Evolutionary conservation across 768 basidiomycete species (phyloP).

Genomic region (Boletellus ananiceps): DNA sequence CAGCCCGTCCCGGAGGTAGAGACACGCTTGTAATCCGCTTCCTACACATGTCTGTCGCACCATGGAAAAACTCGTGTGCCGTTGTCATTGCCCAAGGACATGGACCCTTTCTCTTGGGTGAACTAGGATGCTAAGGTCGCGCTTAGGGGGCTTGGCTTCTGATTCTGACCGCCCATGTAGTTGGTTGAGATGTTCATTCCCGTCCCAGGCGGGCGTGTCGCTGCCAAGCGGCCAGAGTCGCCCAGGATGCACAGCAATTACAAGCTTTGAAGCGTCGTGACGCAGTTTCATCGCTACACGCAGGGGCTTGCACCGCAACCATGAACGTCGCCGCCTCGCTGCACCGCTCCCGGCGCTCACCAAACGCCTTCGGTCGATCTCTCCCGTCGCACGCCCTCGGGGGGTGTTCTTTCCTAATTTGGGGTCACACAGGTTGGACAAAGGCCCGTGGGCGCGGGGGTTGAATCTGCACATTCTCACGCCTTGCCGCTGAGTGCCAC

Average conservation of each 20-base stretch:
- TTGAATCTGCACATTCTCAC: constrained; percentile 18
- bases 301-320: not conserved
- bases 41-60: not conserved
- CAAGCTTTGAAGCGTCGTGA: not conserved
- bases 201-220: constrained; percentile 4
- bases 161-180: not conserved
- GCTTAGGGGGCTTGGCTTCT: not conserved
- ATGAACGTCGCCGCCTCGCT: not conserved
- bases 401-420: constrained; percentile 14
- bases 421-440: not conserved
- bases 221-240: constrained; percentile 2
- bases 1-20: constrained; percentile 63
- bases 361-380: too few relatives aligned
- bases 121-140: constrained; percentile 3
- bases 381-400: not conserved
- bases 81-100: not conserved
- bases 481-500: constrained; percentile 12
- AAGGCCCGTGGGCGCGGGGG: not conserved
- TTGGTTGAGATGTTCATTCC: constrained; percentile 5
- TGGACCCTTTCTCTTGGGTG: not conserved
- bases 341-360: not conserved
- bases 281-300: not conserved
- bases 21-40: not conserved
- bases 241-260: not conserved
- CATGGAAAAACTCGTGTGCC: constrained; percentile 2